Conservation (phyloP, 139 green algal genomes). For the Gonium pectorale region DNA sequence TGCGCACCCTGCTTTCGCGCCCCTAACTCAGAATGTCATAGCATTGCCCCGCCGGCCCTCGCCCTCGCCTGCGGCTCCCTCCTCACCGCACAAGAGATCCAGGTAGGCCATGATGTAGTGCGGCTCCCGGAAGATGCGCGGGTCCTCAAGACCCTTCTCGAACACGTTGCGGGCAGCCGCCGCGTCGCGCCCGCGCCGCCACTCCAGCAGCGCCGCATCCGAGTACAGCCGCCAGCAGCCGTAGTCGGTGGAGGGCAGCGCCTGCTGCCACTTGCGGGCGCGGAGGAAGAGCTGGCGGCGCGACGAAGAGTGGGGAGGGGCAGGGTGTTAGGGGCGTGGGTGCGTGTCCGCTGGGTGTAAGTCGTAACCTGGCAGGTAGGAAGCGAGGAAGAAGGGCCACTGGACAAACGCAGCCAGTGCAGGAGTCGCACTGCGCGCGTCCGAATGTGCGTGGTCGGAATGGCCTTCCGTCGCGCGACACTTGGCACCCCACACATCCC, state of each 20-base stretch:
- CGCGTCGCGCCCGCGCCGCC: conserved; percentile 69
- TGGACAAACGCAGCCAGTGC: too few relatives aligned
- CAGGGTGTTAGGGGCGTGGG: too few relatives aligned
- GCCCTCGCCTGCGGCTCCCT: background rate
- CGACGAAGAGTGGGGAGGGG: too few relatives aligned
- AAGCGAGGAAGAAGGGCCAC: too few relatives aligned
- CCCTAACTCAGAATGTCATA: too few relatives aligned
- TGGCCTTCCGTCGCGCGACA: too few relatives aligned
- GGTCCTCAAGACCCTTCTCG: conserved; percentile 89
- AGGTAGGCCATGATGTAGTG: conserved; percentile 84
- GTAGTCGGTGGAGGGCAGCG: background rate
- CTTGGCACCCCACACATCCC: too few relatives aligned
- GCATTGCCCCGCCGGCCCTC: background rate
- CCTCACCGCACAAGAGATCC: conserved; percentile 58
- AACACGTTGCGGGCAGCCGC: conserved; percentile 92
- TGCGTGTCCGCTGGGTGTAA: too few relatives aligned
- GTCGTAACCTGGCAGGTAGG: too few relatives aligned
- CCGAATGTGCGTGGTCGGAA: too few relatives aligned
- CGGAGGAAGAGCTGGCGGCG: conserved; percentile 91
- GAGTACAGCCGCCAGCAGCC: conserved; percentile 90
- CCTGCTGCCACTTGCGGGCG: conserved; percentile 72
- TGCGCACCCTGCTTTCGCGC: too few relatives aligned
- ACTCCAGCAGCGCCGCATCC: conserved; percentile 88
- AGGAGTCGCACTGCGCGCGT: too few relatives aligned
- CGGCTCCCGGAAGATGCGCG: conserved; percentile 62